Percentiles rank a stretch among this genome's conserved stretches.
Conservation (phyloP, 1,284 basidiomycete species). For the Phaffia rhodozyma region DNA sequence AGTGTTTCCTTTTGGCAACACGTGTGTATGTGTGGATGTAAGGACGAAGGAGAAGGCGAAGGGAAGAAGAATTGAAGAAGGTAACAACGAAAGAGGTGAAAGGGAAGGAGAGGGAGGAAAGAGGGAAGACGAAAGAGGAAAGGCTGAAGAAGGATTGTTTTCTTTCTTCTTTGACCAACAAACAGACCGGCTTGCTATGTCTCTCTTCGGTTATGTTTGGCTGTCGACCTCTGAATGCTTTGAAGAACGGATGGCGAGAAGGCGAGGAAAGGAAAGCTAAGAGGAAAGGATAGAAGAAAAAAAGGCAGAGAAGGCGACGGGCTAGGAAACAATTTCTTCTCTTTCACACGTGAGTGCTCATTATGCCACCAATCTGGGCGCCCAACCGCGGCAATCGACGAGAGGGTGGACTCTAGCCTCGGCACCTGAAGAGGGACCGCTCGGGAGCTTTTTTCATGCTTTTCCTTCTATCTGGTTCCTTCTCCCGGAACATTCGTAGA, state of each 20-base stretch:
- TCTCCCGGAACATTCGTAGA: too few species aligned
- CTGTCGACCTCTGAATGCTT: neutral
- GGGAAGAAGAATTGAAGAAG: conserved; percentile 20
- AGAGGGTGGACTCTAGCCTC: too few species aligned
- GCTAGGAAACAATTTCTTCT: too few species aligned
- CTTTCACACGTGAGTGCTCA: too few species aligned
- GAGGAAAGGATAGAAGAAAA: neutral
- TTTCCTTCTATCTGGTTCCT: too few species aligned
- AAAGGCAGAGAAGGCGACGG: neutral
- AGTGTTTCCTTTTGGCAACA: too few species aligned
- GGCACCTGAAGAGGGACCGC: too few species aligned
- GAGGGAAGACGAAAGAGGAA: conserved; percentile 27
- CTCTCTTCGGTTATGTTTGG: neutral
- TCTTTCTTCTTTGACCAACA: conserved; percentile 16
- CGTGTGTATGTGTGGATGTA: neutral
- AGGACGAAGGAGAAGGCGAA: conserved; percentile 20
- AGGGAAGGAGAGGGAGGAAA: conserved; percentile 27
- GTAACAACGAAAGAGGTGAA: conserved; percentile 23
- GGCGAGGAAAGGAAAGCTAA: neutral
- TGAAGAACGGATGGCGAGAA: neutral
- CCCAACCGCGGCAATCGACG: too few species aligned
- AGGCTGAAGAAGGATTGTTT: conserved; percentile 25
- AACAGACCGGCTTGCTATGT: neutral
- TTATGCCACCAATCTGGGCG: too few species aligned
- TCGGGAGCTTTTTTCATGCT: too few species aligned